These are phyloP conservation scores for Xylariales sp. DNA, from an alignment of 2,329 filamentous ascomycete species.

Conservation along the genomic window DNA sequence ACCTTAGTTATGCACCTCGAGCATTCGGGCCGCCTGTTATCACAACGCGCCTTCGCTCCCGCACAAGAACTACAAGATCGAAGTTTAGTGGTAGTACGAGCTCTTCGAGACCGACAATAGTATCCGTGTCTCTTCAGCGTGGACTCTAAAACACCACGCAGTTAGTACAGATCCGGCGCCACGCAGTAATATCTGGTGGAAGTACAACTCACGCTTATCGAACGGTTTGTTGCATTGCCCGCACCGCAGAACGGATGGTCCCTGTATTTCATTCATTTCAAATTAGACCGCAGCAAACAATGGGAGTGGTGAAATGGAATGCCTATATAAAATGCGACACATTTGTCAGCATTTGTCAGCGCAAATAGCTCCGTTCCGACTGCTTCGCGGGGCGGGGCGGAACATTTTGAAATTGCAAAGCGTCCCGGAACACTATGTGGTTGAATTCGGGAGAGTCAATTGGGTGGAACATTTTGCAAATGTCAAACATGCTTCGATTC, in stretches of 20 bases:
- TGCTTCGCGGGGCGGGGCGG: too few species aligned
- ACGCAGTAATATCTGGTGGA: slow-evolving; percentile 1
- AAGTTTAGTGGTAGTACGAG: slow-evolving; percentile 17
- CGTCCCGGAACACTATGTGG: too few species aligned
- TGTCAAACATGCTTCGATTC: too few species aligned
- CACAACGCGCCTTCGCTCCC: slow-evolving; percentile 32
- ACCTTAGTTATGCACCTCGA: slow-evolving; percentile 31
- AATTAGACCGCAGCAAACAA: neutral
- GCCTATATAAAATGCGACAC: neutral
- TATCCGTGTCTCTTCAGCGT: slow-evolving; percentile 40
- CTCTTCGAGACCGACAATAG: slow-evolving; percentile 36
- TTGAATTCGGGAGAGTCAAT: neutral
- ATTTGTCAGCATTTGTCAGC: neutral
- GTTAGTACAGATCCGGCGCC: slow-evolving; percentile 1
- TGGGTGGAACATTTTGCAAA: slow-evolving; percentile 6
- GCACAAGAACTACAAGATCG: slow-evolving; percentile 34
- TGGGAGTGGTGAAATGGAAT: neutral
- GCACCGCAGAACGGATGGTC: slow-evolving; percentile 30
- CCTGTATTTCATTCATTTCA: slow-evolving; percentile 1
- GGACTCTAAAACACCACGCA: slow-evolving; percentile 23
- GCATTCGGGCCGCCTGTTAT: slow-evolving; percentile 31
- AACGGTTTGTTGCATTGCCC: slow-evolving; percentile 35
- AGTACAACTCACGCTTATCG: slow-evolving; percentile 29
- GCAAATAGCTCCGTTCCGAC: too few species aligned
- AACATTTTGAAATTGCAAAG: too few species aligned